These are phyloP conservation scores for Pleurotus pulmonarius DNA, from an alignment of 768 basidiomycete species.

Conservation along the genomic window DNA sequence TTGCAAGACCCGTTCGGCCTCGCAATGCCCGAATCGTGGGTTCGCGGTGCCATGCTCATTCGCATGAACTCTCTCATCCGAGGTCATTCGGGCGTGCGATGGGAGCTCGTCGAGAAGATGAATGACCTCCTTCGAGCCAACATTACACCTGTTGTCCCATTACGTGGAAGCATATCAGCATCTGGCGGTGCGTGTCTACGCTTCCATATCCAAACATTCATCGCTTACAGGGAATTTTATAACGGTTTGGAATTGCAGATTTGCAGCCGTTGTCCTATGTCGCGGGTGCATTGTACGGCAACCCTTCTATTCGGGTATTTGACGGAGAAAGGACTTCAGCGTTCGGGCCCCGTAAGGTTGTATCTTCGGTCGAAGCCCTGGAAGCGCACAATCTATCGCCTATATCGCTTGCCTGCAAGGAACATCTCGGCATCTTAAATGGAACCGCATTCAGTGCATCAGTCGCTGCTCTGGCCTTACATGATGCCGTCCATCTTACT, in stretches of 20 bases:
- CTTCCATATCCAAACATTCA: slow-evolving; percentile 1
- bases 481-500: slow-evolving; percentile 62
- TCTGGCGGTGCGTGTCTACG: slow-evolving; percentile 53
- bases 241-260: slow-evolving; percentile 12
- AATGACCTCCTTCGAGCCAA: slow-evolving; percentile 56
- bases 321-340: slow-evolving; percentile 39
- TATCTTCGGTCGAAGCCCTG: slow-evolving; percentile 50
- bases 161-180: slow-evolving; percentile 75
- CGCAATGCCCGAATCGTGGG: slow-evolving; percentile 87
- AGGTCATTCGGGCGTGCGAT: slow-evolving; percentile 77
- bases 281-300: slow-evolving; percentile 66
- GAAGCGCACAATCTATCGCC: slow-evolving; percentile 51
- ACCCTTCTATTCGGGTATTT: slow-evolving; percentile 64
- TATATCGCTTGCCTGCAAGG: slow-evolving; percentile 59
- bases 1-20: slow-evolving; percentile 64
- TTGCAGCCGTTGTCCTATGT: slow-evolving; percentile 53
- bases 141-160: slow-evolving; percentile 73
- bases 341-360: slow-evolving; percentile 46
- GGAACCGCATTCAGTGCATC: slow-evolving; percentile 77
- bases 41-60: slow-evolving; percentile 74
- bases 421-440: slow-evolving; percentile 68
- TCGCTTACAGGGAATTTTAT: neutral
- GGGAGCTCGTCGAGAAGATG: slow-evolving; percentile 74
- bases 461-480: slow-evolving; percentile 65
- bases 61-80: slow-evolving; percentile 82